These are phyloP conservation scores for Citrus sp. DNA, from an alignment of 345 rosid genomes.

Conservation along the genomic window DNA sequence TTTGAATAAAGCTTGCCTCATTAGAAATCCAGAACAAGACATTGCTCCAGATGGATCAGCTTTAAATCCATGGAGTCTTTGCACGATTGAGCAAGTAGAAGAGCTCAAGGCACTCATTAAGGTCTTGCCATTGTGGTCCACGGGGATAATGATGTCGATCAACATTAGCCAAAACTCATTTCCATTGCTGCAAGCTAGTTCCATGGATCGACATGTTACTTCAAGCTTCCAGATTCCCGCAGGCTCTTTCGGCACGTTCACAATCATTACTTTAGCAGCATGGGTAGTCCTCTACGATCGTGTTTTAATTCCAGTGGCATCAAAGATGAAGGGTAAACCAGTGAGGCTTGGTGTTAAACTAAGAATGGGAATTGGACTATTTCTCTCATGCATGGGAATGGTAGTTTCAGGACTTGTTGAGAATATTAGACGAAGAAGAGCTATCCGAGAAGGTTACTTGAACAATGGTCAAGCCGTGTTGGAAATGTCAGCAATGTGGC, in stretches of 20 bases:
- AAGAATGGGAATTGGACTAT: slow-evolving; percentile 74
- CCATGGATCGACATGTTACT: slow-evolving; percentile 64
- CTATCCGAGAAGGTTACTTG: slow-evolving; percentile 47
- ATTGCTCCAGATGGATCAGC: slow-evolving; percentile 60
- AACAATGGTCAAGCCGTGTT: slow-evolving; percentile 37
- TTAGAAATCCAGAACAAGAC: slow-evolving; percentile 44
- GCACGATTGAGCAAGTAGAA: slow-evolving; percentile 76
- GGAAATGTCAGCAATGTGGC: slow-evolving; percentile 78
- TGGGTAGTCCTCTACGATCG: slow-evolving; percentile 80
- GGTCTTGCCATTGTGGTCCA: slow-evolving; percentile 74
- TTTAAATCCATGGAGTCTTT: slow-evolving; percentile 65
- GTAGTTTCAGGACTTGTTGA: slow-evolving; percentile 58
- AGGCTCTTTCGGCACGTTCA: slow-evolving; percentile 62
- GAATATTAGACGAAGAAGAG: slow-evolving; percentile 51
- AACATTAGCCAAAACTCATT: slow-evolving; percentile 60
- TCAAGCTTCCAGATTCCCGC: slow-evolving; percentile 71
- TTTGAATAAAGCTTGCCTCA: slow-evolving; percentile 68
- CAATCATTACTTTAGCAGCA: slow-evolving; percentile 37
- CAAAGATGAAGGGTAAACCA: slow-evolving; percentile 58
- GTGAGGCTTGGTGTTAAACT: slow-evolving; percentile 45
- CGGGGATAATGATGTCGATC: slow-evolving; percentile 70
- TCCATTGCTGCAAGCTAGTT: slow-evolving; percentile 62
- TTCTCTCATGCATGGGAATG: slow-evolving; percentile 56
- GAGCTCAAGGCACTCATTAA: slow-evolving; percentile 77
- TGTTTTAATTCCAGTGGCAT: slow-evolving; percentile 56